phyloP scores from a whole-genome alignment of 139 green algal species.

The Pseudopediastrum boryanum region DNA sequence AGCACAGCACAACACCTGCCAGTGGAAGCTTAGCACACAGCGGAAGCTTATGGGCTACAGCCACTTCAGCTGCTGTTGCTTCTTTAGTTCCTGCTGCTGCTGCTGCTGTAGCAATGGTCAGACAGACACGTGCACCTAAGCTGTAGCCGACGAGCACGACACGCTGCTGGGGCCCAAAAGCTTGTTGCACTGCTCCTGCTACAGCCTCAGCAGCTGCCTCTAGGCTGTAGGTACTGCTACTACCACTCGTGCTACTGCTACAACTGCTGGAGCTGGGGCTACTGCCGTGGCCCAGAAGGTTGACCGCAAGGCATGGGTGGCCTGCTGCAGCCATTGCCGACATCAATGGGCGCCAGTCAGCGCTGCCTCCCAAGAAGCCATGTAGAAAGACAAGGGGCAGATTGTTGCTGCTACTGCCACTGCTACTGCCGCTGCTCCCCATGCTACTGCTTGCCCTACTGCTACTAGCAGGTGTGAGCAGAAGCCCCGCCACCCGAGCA shows the following conservation, averaged over 20 bases:
- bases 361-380: slow-evolving; percentile 78
- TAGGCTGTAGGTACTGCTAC: slow-evolving; percentile 38
- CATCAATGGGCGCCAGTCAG: slow-evolving; percentile 80
- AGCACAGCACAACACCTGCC: slow-evolving; percentile 56
- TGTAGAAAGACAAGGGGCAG: slow-evolving; percentile 79
- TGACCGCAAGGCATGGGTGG: slow-evolving; percentile 64
- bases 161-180: slow-evolving; percentile 23
- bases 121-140: slow-evolving; percentile 76
- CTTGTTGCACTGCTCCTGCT: slow-evolving; percentile 29
- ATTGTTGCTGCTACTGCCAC: slow-evolving; percentile 5
- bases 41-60: background rate
- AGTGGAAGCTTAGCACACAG: background rate
- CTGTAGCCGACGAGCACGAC: slow-evolving; percentile 83
- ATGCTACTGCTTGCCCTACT: background rate
- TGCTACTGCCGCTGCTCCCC: slow-evolving; percentile 13
- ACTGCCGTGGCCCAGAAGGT: slow-evolving; percentile 82
- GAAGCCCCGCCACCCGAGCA: slow-evolving; percentile 5
- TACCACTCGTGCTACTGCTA: background rate
- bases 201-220: slow-evolving; percentile 39
- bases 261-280: background rate
- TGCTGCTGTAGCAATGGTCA: slow-evolving; percentile 7
- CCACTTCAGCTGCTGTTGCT: background rate
- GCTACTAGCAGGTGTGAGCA: background rate
- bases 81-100: slow-evolving; percentile 35
- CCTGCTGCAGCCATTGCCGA: slow-evolving; percentile 47